Percentiles rank a stretch among this genome's conserved stretches.
phyloP scores from a whole-genome alignment of 148 eudicot genomes.

The Limonium bicolor region DNA sequence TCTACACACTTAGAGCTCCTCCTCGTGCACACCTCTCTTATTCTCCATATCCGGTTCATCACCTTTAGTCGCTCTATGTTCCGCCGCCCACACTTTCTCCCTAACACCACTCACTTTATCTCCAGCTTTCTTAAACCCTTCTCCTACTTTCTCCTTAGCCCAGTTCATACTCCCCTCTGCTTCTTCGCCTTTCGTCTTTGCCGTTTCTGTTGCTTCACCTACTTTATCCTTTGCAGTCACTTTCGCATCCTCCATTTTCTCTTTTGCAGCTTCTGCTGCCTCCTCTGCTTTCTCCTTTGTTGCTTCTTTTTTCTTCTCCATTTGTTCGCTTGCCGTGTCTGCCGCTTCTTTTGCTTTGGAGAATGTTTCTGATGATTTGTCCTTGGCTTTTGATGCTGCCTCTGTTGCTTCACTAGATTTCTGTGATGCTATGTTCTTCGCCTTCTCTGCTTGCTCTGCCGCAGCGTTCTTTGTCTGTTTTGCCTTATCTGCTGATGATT shows the following conservation, averaged over 20 bases:
- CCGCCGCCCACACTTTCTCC: too few species aligned
- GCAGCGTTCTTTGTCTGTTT: slow-evolving; percentile 2
- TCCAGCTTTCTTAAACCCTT: not conserved
- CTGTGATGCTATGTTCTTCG: not conserved
- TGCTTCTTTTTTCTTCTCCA: not conserved
- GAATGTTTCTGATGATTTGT: not conserved
- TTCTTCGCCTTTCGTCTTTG: not conserved
- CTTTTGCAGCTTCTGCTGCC: not conserved
- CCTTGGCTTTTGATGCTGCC: not conserved
- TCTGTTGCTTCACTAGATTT: slow-evolving; percentile 6
- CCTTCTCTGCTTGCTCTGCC: slow-evolving; percentile 1
- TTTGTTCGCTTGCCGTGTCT: not conserved
- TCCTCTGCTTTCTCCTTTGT: slow-evolving; percentile 7
- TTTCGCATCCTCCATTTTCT: slow-evolving; percentile 10
- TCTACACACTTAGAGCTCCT: too few species aligned
- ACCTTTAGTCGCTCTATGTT: too few species aligned
- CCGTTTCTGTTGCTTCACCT: not conserved
- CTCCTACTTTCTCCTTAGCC: not conserved
- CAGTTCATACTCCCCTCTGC: not conserved
- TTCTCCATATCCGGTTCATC: too few species aligned
- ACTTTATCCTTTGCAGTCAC: slow-evolving; percentile 2
- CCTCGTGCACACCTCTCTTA: too few species aligned
- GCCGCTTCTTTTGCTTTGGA: not conserved
- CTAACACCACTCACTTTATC: too few species aligned
- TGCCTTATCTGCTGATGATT: slow-evolving; percentile 2